Percentiles rank a stretch among this genome's conserved stretches.
Evolutionary conservation across 2,329 filamentous ascomycete genomes (phyloP).

Genomic region (Penicillium sp.): DNA sequence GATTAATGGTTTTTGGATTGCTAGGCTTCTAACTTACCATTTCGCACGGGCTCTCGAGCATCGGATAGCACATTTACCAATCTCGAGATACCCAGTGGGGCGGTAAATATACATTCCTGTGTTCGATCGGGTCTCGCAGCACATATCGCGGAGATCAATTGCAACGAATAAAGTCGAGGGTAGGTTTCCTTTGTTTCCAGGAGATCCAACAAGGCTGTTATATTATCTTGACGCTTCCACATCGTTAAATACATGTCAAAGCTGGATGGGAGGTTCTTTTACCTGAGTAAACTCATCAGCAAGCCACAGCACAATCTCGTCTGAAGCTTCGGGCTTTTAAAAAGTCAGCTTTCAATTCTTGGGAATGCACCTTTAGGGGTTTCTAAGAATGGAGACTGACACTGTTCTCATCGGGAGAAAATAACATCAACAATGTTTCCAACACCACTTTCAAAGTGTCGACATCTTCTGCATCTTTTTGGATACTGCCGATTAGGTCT

Average conservation of each 20-base stretch:
- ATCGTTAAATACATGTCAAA: conserved; percentile 46
- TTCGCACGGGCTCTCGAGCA: conserved; percentile 77
- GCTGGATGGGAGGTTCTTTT: conserved; percentile 24
- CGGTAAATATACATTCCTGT: conserved; percentile 88
- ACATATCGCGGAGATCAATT: conserved; percentile 82
- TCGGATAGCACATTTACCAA: conserved; percentile 83
- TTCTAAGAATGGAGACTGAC: conserved; percentile 37
- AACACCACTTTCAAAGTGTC: conserved; percentile 94
- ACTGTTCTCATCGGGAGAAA: conserved; percentile 63
- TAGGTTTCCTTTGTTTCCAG: conserved; percentile 86
- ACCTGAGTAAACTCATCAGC: conserved; percentile 96
- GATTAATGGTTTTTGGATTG: neutral
- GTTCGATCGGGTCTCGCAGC: conserved; percentile 83
- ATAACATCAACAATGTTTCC: conserved; percentile 93
- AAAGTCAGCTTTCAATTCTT: neutral
- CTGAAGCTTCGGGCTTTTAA: conserved; percentile 79
- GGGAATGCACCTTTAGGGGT: neutral
- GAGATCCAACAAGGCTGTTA: conserved; percentile 82
- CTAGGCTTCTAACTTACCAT: conserved; percentile 47
- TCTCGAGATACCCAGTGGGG: conserved; percentile 81
- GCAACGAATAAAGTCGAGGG: conserved; percentile 82
- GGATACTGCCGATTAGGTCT: conserved; percentile 77
- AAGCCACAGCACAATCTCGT: conserved; percentile 92
- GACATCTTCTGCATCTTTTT: conserved; percentile 87
- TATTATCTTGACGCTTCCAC: conserved; percentile 82